Percentiles rank a stretch among this genome's conserved stretches.
These are phyloP conservation scores for Acrodontium crateriforme DNA, from an alignment of 2,329 filamentous ascomycete species.

Conservation along the genomic window DNA sequence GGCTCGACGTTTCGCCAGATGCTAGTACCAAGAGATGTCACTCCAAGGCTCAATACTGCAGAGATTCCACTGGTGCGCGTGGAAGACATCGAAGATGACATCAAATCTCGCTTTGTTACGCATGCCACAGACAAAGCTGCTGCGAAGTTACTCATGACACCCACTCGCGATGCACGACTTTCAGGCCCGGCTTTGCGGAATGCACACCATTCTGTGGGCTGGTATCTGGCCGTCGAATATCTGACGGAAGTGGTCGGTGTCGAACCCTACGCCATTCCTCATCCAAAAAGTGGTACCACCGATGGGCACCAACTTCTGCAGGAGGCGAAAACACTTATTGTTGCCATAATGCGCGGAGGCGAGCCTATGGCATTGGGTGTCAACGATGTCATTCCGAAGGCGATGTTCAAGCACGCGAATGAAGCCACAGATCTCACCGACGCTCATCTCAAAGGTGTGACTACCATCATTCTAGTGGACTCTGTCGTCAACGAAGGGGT, in stretches of 20 bases:
- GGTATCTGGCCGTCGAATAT: slow-evolving; percentile 40
- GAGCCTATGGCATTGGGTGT: slow-evolving; percentile 49
- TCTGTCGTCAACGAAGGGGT: slow-evolving; percentile 47
- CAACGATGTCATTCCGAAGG: slow-evolving; percentile 37
- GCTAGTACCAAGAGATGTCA: slow-evolving; percentile 28
- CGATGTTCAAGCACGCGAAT: slow-evolving; percentile 38
- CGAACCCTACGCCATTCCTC: slow-evolving; percentile 34
- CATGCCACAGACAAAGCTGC: slow-evolving; percentile 33
- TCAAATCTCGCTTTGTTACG: slow-evolving; percentile 4
- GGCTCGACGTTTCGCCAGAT: slow-evolving; percentile 33
- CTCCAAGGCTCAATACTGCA: slow-evolving; percentile 30
- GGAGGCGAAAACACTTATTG: slow-evolving; percentile 39
- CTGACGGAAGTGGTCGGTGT: slow-evolving; percentile 36
- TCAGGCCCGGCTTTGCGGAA: slow-evolving; percentile 34
- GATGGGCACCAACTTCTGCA: slow-evolving; percentile 33
- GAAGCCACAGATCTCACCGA: slow-evolving; percentile 28
- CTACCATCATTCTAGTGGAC: slow-evolving; percentile 42
- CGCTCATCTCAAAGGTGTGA: slow-evolving; percentile 27
- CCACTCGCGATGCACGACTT: slow-evolving; percentile 37
- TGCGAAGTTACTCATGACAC: slow-evolving; percentile 39
- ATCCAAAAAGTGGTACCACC: slow-evolving; percentile 37
- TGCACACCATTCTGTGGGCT: slow-evolving; percentile 37
- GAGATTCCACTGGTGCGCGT: neutral
- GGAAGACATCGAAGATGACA: neutral
- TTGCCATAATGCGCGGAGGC: slow-evolving; percentile 50